A percentile compares a stretch with the other conserved stretches of the same genome.
phyloP scores from a whole-genome alignment of 768 basidiomycete species.

The Mycena albidolilacea region DNA sequence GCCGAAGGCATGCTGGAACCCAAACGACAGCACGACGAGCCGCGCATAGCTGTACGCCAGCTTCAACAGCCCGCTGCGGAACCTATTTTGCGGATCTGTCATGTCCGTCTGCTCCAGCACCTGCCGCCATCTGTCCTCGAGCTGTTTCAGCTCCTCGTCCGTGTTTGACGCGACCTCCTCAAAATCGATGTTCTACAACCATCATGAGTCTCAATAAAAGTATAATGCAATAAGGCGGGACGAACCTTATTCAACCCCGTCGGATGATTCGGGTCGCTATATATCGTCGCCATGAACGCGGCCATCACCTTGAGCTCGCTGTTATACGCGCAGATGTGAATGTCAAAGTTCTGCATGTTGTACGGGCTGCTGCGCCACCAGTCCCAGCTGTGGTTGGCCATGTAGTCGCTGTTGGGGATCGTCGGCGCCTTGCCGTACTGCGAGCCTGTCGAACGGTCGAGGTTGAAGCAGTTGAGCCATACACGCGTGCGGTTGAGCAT shows the following conservation, averaged over 20 bases:
- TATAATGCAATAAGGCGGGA: background rate
- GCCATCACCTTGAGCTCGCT: constrained; percentile 78
- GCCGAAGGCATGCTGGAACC: constrained; percentile 82
- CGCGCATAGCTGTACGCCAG: constrained; percentile 79
- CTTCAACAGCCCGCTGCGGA: constrained; percentile 73
- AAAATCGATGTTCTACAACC: constrained; percentile 70
- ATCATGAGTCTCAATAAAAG: constrained; percentile 9
- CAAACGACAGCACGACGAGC: constrained; percentile 79
- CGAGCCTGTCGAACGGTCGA: constrained; percentile 90
- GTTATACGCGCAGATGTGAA: constrained; percentile 86
- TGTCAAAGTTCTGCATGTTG: constrained; percentile 83
- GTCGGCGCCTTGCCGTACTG: constrained; percentile 93
- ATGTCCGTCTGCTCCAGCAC: constrained; percentile 66
- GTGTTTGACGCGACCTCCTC: constrained; percentile 74
- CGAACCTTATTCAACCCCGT: constrained; percentile 84
- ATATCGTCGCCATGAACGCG: constrained; percentile 72
- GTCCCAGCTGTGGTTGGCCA: constrained; percentile 75
- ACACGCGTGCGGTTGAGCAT: constrained; percentile 91
- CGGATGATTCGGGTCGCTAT: constrained; percentile 81
- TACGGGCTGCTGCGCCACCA: constrained; percentile 81
- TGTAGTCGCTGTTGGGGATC: constrained; percentile 83
- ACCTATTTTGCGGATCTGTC: constrained; percentile 67
- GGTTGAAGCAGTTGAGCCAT: constrained; percentile 93
- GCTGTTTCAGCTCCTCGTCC: constrained; percentile 75
- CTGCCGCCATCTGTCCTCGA: constrained; percentile 72